Conservation (phyloP, 2,329 filamentous ascomycete species). For the Coleophoma cylindrospora region DNA sequence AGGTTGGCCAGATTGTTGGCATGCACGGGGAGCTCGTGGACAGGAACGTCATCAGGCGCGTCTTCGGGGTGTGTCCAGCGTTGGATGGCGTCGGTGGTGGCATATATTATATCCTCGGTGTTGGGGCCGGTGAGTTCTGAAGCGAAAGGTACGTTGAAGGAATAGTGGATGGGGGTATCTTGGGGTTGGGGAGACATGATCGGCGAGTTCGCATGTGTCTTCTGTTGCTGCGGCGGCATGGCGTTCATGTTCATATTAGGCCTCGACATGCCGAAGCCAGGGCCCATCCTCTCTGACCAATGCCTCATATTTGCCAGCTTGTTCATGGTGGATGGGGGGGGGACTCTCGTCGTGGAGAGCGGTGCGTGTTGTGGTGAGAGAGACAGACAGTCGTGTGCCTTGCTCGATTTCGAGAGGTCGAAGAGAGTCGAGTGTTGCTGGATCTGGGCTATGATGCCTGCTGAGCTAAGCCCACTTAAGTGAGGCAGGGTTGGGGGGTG, state of each 20-base stretch:
- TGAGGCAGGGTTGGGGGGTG: not conserved
- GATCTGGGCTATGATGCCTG: slow-evolving; percentile 3
- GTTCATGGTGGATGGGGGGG: slow-evolving; percentile 49
- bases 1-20: slow-evolving; percentile 78
- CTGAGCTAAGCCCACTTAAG: slow-evolving; percentile 1
- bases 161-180: slow-evolving; percentile 80
- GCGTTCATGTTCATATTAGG: slow-evolving; percentile 40
- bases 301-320: slow-evolving; percentile 69
- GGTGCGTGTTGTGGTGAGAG: slow-evolving; percentile 4
- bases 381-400: slow-evolving; percentile 3
- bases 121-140: slow-evolving; percentile 90
- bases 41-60: slow-evolving; percentile 75
- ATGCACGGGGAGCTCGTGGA: slow-evolving; percentile 89
- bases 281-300: slow-evolving; percentile 66
- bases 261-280: slow-evolving; percentile 59
- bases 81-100: slow-evolving; percentile 79
- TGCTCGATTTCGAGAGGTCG: not conserved
- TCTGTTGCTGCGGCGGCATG: slow-evolving; percentile 50
- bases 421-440: slow-evolving; percentile 1
- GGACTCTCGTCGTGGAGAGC: not conserved
- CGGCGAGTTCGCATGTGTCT: slow-evolving; percentile 45
- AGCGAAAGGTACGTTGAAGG: slow-evolving; percentile 95
- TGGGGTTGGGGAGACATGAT: slow-evolving; percentile 65
- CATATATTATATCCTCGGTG: slow-evolving; percentile 90
- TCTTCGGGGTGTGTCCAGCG: slow-evolving; percentile 92